phyloP scores from a whole-genome alignment of 495 filamentous ascomycete species.

The Hypomontagnella submonticulosa region DNA sequence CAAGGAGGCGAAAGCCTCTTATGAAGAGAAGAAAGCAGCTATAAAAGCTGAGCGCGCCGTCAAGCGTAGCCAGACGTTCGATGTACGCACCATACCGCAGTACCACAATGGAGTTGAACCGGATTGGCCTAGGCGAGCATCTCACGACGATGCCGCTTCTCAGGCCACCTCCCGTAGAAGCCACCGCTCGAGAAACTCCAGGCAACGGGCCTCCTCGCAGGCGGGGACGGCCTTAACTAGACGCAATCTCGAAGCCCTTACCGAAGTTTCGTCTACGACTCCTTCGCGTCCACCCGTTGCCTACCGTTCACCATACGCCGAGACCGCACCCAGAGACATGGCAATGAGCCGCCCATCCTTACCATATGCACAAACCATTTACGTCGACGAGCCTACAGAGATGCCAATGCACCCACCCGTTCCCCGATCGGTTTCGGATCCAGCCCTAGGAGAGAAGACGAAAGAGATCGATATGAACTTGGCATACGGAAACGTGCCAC shows the following conservation, averaged over 20 bases:
- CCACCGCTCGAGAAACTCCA: slow-evolving; percentile 46
- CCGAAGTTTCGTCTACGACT: slow-evolving; percentile 55
- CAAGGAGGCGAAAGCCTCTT: slow-evolving; percentile 87
- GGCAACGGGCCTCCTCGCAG: slow-evolving; percentile 43
- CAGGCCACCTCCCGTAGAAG: slow-evolving; percentile 51
- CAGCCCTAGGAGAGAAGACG: slow-evolving; percentile 53
- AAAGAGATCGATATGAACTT: slow-evolving; percentile 85
- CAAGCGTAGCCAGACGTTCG: slow-evolving; percentile 57
- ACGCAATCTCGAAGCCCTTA: slow-evolving; percentile 55
- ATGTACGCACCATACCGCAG: slow-evolving; percentile 43
- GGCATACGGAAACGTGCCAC: slow-evolving; percentile 80
- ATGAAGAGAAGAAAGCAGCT: slow-evolving; percentile 83
- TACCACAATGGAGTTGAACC: slow-evolving; percentile 43
- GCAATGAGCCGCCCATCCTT: slow-evolving; percentile 52
- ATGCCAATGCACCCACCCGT: slow-evolving; percentile 46
- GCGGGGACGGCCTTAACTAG: slow-evolving; percentile 52
- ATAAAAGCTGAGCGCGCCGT: slow-evolving; percentile 70
- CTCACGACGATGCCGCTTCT: slow-evolving; percentile 54
- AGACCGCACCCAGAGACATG: slow-evolving; percentile 54
- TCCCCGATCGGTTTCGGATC: slow-evolving; percentile 55
- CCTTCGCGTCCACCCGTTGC: slow-evolving; percentile 54
- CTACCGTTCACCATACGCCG: slow-evolving; percentile 57
- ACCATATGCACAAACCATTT: slow-evolving; percentile 44
- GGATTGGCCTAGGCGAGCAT: slow-evolving; percentile 42
- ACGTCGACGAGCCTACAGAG: slow-evolving; percentile 23